Conservation (phyloP, 2,329 filamentous ascomycete genomes). For the Trichophyton equinum region DNA sequence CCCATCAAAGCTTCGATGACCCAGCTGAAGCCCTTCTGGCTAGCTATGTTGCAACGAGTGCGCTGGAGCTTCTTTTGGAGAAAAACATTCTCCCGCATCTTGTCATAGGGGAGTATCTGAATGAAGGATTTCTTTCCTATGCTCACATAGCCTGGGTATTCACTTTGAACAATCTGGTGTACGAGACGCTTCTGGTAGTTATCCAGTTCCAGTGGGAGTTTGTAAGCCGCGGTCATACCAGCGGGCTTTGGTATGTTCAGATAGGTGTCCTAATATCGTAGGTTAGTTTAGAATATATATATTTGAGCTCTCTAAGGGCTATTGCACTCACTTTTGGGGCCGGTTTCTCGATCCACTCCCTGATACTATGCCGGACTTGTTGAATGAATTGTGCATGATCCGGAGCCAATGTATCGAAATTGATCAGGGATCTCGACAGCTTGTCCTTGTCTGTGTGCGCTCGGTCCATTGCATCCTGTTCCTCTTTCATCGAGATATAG, state of each 20-base stretch:
- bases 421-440: slow-evolving; percentile 29
- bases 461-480: slow-evolving; percentile 32
- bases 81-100: slow-evolving; percentile 24
- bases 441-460: neutral
- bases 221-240: slow-evolving; percentile 12
- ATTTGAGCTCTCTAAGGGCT: neutral
- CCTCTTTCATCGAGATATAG: slow-evolving; percentile 51
- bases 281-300: neutral
- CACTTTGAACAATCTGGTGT: slow-evolving; percentile 52
- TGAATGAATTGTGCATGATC: slow-evolving; percentile 42
- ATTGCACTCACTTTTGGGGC: slow-evolving; percentile 10
- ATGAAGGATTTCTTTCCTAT: slow-evolving; percentile 28
- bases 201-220: slow-evolving; percentile 30
- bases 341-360: slow-evolving; percentile 32
- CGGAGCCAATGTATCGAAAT: slow-evolving; percentile 40
- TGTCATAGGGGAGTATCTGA: slow-evolving; percentile 29
- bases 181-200: slow-evolving; percentile 53
- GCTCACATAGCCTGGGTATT: slow-evolving; percentile 38
- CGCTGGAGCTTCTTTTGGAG: slow-evolving; percentile 20
- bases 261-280: slow-evolving; percentile 10
- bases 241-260: slow-evolving; percentile 35
- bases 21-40: slow-evolving; percentile 35
- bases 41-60: slow-evolving; percentile 20
- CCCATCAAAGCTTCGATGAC: slow-evolving; percentile 35
- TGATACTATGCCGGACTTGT: slow-evolving; percentile 34